Evolutionary conservation across 148 eudicot genomes (phyloP).

Genomic region (Spergularia bocconei): DNA sequence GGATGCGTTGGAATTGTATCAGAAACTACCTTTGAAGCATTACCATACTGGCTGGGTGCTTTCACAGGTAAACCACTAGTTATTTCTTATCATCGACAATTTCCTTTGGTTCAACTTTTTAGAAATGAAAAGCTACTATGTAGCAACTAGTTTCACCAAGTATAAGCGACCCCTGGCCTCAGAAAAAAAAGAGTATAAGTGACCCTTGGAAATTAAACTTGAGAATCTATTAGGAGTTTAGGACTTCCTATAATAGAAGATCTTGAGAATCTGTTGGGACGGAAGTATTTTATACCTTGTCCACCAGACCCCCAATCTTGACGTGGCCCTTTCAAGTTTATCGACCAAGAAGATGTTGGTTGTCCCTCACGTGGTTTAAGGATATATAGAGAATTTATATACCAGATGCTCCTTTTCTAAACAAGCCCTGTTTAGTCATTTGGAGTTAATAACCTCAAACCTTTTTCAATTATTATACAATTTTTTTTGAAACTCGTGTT

Average conservation of each 20-base stretch:
- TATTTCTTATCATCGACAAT: neutral
- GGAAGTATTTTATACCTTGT: neutral
- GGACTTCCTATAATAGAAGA: too few relatives aligned
- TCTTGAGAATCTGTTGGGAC: too few relatives aligned
- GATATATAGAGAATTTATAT: neutral
- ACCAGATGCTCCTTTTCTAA: neutral
- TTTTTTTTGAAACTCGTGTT: too few relatives aligned
- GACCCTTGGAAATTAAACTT: too few relatives aligned
- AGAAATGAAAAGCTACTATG: too few relatives aligned
- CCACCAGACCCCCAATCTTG: neutral
- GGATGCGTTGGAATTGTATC: conserved; percentile 83
- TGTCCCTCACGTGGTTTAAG: neutral
- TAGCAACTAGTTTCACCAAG: too few relatives aligned
- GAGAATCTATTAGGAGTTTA: too few relatives aligned
- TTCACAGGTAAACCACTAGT: conserved; percentile 57
- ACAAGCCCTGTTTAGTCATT: too few relatives aligned
- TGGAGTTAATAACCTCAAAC: too few relatives aligned
- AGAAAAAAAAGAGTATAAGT: too few relatives aligned
- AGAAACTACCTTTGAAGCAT: conserved; percentile 78
- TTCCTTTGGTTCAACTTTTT: neutral
- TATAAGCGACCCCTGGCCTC: too few relatives aligned
- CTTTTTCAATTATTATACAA: too few relatives aligned
- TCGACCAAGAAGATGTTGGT: neutral
- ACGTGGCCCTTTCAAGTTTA: neutral
- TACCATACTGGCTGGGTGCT: conserved; percentile 96